Evolutionary conservation across 2,329 filamentous ascomycete species (phyloP).

Genomic region (Thielaviopsis cerberus): DNA sequence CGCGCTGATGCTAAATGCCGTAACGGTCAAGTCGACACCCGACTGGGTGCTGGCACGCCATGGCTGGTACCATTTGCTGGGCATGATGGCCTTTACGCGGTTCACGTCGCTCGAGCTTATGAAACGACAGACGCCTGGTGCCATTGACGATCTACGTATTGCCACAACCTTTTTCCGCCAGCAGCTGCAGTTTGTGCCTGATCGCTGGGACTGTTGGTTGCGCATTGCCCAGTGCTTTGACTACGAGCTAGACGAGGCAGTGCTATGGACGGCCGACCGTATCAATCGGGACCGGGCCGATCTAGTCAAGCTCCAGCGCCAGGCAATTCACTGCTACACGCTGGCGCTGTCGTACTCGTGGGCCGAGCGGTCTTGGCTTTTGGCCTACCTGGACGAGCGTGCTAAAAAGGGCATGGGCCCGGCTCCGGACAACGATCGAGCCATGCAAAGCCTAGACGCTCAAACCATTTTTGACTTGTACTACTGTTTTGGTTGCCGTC

Average conservation of each 20-base stretch:
- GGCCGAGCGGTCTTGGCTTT: conserved; percentile 15
- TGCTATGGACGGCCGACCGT: conserved; percentile 79
- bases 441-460: conserved; percentile 6
- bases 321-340: conserved; percentile 64
- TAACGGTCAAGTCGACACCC: conserved; percentile 41
- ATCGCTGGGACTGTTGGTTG: conserved; percentile 83
- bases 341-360: conserved; percentile 39
- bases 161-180: conserved; percentile 63
- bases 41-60: conserved; percentile 58
- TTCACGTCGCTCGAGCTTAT: conserved; percentile 53
- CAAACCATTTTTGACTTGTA: conserved; percentile 33
- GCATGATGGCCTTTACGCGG: conserved; percentile 72
- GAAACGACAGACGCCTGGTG: conserved; percentile 57
- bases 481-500: conserved; percentile 40
- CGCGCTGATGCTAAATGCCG: conserved; percentile 52
- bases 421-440: background rate
- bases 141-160: conserved; percentile 68
- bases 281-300: conserved; percentile 68
- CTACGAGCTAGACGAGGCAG: conserved; percentile 68
- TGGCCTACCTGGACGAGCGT: conserved; percentile 3
- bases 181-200: conserved; percentile 64
- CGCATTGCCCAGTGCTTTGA: conserved; percentile 74
- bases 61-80: conserved; percentile 83
- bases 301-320: conserved; percentile 55
- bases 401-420: background rate